Evolutionary conservation across 2,329 filamentous ascomycete species (phyloP).

Genomic region (Sarocladiaceae sp.): DNA sequence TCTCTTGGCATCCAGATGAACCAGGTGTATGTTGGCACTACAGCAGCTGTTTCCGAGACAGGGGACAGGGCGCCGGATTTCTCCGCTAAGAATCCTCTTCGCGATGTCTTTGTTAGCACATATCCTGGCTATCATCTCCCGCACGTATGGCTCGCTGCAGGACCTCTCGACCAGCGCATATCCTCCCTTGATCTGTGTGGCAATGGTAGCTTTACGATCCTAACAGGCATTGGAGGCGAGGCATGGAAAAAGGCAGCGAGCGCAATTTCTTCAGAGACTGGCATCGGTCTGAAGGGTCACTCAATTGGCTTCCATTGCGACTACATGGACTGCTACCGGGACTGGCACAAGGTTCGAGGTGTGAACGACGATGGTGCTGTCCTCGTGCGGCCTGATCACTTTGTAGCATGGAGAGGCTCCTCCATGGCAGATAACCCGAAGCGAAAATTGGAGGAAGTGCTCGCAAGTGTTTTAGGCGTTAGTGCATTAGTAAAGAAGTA

Average conservation of each 20-base stretch:
- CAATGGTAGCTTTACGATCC: constrained; percentile 44
- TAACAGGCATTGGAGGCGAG: constrained; percentile 53
- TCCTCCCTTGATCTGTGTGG: constrained; percentile 60
- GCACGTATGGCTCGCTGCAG: constrained; percentile 57
- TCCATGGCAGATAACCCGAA: too few species aligned
- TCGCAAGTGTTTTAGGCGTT: too few species aligned
- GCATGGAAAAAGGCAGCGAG: constrained; percentile 48
- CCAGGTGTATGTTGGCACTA: constrained; percentile 48
- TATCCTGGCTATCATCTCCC: constrained; percentile 57
- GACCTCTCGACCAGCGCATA: constrained; percentile 36
- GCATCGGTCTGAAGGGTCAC: constrained; percentile 42
- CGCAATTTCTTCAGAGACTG: constrained; percentile 30
- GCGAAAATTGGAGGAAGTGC: too few species aligned
- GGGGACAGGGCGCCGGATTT: too few species aligned
- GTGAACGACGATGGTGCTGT: constrained; percentile 55
- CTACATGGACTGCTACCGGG: constrained; percentile 58
- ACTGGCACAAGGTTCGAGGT: constrained; percentile 50
- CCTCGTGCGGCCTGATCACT: constrained; percentile 54
- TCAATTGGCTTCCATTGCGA: constrained; percentile 55
- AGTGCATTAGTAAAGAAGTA: too few species aligned
- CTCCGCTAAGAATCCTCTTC: too few species aligned
- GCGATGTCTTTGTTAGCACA: constrained; percentile 45
- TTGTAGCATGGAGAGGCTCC: constrained; percentile 55
- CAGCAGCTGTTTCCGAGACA: constrained; percentile 35
- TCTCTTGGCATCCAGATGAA: constrained; percentile 57